phyloP scores from a whole-genome alignment of 805 yeast species.

The Hanseniaspora meyeri region DNA sequence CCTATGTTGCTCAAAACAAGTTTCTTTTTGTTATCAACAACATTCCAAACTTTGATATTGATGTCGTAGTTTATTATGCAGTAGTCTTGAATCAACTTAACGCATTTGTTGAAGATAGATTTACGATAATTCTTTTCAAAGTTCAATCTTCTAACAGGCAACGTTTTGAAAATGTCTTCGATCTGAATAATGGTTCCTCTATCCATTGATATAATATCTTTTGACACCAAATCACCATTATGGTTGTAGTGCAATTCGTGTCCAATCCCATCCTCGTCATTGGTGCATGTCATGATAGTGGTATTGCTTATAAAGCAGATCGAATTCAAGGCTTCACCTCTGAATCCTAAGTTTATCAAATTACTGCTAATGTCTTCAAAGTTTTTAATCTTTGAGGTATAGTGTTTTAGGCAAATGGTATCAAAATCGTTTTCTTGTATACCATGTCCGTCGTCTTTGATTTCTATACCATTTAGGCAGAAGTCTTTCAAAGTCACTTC shows the following conservation, averaged over 20 bases:
- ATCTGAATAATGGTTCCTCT: constrained; percentile 61
- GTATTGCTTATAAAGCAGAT: constrained; percentile 40
- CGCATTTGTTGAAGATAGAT: constrained; percentile 54
- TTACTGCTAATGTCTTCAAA: constrained; percentile 37
- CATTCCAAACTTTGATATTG: constrained; percentile 49
- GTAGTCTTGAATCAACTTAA: constrained; percentile 53
- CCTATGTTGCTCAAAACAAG: constrained; percentile 36
- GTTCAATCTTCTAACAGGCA: constrained; percentile 77
- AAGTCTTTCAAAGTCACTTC: constrained; percentile 57
- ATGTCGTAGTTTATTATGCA: constrained; percentile 47
- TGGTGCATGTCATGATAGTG: constrained; percentile 38
- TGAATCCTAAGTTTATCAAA: constrained; percentile 53
- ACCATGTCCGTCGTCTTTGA: constrained; percentile 59
- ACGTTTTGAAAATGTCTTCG: constrained; percentile 44
- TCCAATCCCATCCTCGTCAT: constrained; percentile 40
- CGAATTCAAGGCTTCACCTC: constrained; percentile 74
- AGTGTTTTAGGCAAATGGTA: constrained; percentile 45
- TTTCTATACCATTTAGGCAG: constrained; percentile 61
- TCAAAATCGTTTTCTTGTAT: constrained; percentile 41
- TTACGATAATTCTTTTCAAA: constrained; percentile 52
- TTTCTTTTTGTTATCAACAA: constrained; percentile 36
- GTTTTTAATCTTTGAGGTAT: constrained; percentile 49
- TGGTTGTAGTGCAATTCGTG: constrained; percentile 48
- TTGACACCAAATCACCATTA: constrained; percentile 39
- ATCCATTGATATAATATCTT: constrained; percentile 37